Evolutionary conservation across 1,284 basidiomycete genomes (phyloP).

Genomic region (Neolentinus lepideus): DNA sequence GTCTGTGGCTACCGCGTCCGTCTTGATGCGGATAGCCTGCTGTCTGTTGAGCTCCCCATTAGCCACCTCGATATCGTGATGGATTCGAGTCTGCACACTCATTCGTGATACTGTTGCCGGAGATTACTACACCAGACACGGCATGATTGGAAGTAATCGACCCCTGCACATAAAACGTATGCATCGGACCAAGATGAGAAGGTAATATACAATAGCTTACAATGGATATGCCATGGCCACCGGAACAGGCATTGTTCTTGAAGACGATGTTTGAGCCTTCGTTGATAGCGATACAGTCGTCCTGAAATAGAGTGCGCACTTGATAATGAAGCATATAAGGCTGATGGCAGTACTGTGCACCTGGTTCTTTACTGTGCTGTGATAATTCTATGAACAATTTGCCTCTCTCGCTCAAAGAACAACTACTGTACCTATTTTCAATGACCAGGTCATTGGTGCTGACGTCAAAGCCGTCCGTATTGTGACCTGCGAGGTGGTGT

Average conservation of each 20-base stretch:
- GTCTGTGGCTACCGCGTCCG: constrained; percentile 26
- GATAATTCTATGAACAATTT: background rate
- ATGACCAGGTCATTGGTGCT: constrained; percentile 36
- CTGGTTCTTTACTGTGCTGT: constrained; percentile 22
- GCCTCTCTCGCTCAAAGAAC: background rate
- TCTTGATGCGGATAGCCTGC: constrained; percentile 43
- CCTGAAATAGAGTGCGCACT: constrained; percentile 34
- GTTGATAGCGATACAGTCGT: constrained; percentile 61
- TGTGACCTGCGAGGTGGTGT: constrained; percentile 20
- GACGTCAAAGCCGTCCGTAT: constrained; percentile 52
- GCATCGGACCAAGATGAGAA: background rate
- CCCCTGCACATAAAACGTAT: background rate
- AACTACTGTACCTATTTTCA: constrained; percentile 20
- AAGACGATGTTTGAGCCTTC: constrained; percentile 48
- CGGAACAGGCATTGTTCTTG: constrained; percentile 42
- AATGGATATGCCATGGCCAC: constrained; percentile 56
- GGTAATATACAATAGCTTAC: constrained; percentile 10
- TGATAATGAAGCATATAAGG: too few species aligned
- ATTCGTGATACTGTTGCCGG: background rate
- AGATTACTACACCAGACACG: constrained; percentile 1
- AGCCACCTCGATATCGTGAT: background rate
- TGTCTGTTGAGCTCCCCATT: constrained; percentile 16
- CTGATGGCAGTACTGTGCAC: constrained; percentile 12
- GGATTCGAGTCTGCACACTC: background rate
- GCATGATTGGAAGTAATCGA: background rate